Conservation (phyloP, 306 rosid genomes). For the Rosa chinensis region DNA sequence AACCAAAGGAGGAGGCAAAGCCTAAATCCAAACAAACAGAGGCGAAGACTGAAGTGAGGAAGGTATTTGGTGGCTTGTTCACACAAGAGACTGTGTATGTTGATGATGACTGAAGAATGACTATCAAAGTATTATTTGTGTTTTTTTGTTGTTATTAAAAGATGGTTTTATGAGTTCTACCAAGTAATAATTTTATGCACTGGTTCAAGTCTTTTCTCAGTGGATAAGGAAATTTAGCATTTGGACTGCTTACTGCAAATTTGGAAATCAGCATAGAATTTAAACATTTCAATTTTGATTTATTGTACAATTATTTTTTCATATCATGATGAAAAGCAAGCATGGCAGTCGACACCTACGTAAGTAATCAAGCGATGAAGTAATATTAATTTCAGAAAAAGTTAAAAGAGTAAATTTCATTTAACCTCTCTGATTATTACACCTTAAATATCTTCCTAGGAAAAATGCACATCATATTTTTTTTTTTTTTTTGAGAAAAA, state of each 20-base stretch:
- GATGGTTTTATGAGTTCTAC: conserved; percentile 26
- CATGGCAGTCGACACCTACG: too few relatives aligned
- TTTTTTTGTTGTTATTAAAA: conserved; percentile 11
- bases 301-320: too few relatives aligned
- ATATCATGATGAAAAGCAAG: too few relatives aligned
- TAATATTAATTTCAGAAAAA: too few relatives aligned
- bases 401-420: too few relatives aligned
- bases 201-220: conserved; percentile 10
- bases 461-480: too few relatives aligned
- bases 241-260: neutral
- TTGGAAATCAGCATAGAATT: too few relatives aligned
- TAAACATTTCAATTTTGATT: too few relatives aligned
- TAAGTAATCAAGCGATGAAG: too few relatives aligned
- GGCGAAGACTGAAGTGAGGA: conserved; percentile 57
- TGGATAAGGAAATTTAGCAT: neutral
- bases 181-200: conserved; percentile 27
- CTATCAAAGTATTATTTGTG: conserved; percentile 21
- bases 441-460: too few relatives aligned
- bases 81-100: conserved; percentile 87
- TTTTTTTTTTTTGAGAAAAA: too few relatives aligned
- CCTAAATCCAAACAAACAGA: conserved; percentile 34
- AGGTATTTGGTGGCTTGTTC: conserved; percentile 87
- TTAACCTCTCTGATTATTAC: too few relatives aligned
- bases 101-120: conserved; percentile 63
- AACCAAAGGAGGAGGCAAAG: conserved; percentile 47